phyloP scores from a whole-genome alignment of 805 yeast species.

The Ogataea ramenticola region DNA sequence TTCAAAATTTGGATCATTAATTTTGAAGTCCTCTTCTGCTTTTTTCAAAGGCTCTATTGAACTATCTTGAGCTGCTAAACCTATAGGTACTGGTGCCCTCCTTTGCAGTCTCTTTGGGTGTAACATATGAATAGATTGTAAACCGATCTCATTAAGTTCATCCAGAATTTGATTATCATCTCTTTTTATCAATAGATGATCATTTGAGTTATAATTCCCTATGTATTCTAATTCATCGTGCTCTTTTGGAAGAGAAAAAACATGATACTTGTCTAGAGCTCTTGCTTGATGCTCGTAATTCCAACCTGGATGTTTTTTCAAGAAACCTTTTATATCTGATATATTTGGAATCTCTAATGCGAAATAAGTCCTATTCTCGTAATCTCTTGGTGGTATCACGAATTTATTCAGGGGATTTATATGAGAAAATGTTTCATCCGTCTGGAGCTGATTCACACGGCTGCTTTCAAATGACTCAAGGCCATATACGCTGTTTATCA shows the following conservation, averaged over 20 bases:
- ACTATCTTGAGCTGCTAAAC: conserved; percentile 33
- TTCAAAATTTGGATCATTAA: conserved; percentile 75
- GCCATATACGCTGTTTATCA: not conserved
- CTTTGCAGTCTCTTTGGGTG: conserved; percentile 46
- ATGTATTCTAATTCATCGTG: conserved; percentile 28
- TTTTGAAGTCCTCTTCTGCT: conserved; percentile 47
- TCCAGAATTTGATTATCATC: conserved; percentile 17
- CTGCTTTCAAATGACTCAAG: not conserved
- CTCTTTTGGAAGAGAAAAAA: conserved; percentile 48
- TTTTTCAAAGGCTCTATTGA: conserved; percentile 38
- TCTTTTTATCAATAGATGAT: conserved; percentile 24
- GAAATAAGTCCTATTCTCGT: conserved; percentile 46
- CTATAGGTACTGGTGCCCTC: conserved; percentile 48
- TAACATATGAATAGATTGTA: conserved; percentile 46
- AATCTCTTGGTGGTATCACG: conserved; percentile 34
- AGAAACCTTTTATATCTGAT: conserved; percentile 22
- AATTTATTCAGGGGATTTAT: not conserved
- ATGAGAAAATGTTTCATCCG: no score
- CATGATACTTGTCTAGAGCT: conserved; percentile 54
- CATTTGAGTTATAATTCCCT: conserved; percentile 29
- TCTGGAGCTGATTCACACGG: no score
- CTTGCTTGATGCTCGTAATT: conserved; percentile 58
- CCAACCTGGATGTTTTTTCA: conserved; percentile 35
- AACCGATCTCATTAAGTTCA: conserved; percentile 24
- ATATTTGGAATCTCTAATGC: conserved; percentile 43